Percentiles rank a stretch among this genome's conserved stretches.
Conservation (phyloP, 495 filamentous ascomycete species). For the Tuber indicum region DNA sequence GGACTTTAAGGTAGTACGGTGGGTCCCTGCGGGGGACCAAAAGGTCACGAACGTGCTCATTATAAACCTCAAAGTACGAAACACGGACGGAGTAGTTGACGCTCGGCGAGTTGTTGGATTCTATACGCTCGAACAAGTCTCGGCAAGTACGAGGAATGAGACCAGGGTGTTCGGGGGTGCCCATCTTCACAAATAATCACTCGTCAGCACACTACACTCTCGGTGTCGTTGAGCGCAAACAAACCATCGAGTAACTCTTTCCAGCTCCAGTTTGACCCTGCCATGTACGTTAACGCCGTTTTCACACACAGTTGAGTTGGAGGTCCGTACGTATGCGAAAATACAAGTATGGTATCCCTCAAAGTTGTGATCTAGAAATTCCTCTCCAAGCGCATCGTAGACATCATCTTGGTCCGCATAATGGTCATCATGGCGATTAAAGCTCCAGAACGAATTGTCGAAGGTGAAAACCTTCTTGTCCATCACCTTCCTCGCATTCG, state of each 20-base stretch:
- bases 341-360: slow-evolving; percentile 99
- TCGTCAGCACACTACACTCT: slow-evolving; percentile 14
- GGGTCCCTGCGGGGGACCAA: slow-evolving; percentile 69
- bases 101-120: slow-evolving; percentile 71
- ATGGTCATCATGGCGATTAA: slow-evolving; percentile 63
- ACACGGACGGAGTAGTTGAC: slow-evolving; percentile 95
- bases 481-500: slow-evolving; percentile 65
- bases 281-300: background rate
- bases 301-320: background rate
- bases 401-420: slow-evolving; percentile 86
- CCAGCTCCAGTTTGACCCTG: slow-evolving; percentile 88
- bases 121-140: slow-evolving; percentile 92
- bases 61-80: slow-evolving; percentile 99
- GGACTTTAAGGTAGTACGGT: slow-evolving; percentile 91
- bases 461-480: slow-evolving; percentile 93
- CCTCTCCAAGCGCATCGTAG: slow-evolving; percentile 89
- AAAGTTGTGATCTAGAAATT: slow-evolving; percentile 98
- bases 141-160: slow-evolving; percentile 96
- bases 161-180: slow-evolving; percentile 72
- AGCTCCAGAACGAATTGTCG: slow-evolving; percentile 97
- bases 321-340: slow-evolving; percentile 67
- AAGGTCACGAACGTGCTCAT: slow-evolving; percentile 95
- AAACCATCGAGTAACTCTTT: slow-evolving; percentile 90
- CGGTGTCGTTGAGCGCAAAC: background rate
- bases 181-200: slow-evolving; percentile 54